Base-by-base conservation (phyloP, 495 filamentous ascomycete genomes). In the Schizothecium vesticola region DNA sequence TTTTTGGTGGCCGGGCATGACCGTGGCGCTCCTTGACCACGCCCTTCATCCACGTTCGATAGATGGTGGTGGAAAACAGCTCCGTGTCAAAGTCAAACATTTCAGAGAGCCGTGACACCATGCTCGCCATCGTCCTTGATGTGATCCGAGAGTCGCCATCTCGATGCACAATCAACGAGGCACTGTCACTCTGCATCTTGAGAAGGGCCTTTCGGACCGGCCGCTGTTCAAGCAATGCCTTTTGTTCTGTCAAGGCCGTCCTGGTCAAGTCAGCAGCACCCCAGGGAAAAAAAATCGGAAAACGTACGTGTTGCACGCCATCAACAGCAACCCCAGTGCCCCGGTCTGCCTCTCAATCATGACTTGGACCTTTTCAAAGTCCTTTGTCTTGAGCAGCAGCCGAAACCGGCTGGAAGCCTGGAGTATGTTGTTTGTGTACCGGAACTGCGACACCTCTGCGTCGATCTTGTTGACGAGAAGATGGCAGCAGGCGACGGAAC, bases 331-430 rank as follows among this genome's bases (percentile, higher is more conserved):
- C 9, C 19, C 26, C 13, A 61, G 4, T 0, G 26, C 59, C 19
- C 26, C 26, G 7, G 59, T 61, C 19, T 61, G 59, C 16, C 26
- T 4, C 59, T 61, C 59, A 26, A 61, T 29, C 59, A 61, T 61
- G 59, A 23, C 22, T 21, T 61, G 59, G 4, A 61, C 13, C 22
- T 61, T 61, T 12, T 61, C 59, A 26, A 61, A 25, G 10, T 61
- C 59, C 28, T 61, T 61, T 11, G 59, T 61, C 59, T 61, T 61
- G 59, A 61, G 59, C 59, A 61, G 26, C 13, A 61, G 19, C 59
- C 8, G 5, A 3, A 61, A 31, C 26, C 26, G 33, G 59, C 59
- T 61, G 9, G 59, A 28, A 5, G 59, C n/a, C 3, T 22, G 22
- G 3, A 61, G 59, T 2, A 16, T 61, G n/a, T 61, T 31, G 26